Conservation (phyloP, 164 flowering plant species). For the Paratinospora sagittata region DNA sequence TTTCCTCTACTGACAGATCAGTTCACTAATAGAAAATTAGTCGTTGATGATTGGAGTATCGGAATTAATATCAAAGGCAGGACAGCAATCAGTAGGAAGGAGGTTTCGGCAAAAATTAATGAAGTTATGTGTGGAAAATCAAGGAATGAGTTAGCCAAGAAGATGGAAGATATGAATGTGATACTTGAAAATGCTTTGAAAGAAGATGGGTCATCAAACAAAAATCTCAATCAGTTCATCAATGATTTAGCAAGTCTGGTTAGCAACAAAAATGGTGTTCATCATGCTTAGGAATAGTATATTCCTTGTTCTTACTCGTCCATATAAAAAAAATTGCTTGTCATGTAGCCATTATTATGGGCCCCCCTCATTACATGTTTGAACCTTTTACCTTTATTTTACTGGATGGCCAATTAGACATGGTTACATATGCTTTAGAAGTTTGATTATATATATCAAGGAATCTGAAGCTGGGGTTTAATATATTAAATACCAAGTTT, state of each 20-base stretch:
- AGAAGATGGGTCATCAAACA: conserved; percentile 48
- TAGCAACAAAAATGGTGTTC: not conserved
- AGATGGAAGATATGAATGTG: conserved; percentile 28
- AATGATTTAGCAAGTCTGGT: conserved; percentile 21
- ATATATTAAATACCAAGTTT: too few species aligned
- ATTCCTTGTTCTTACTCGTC: not conserved
- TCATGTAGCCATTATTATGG: not conserved
- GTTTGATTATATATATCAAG: too few species aligned
- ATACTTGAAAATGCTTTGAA: conserved; percentile 33
- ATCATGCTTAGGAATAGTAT: not conserved
- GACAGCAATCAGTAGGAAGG: conserved; percentile 19
- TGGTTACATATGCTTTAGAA: too few species aligned
- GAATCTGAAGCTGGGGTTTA: too few species aligned
- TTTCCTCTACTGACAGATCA: conserved; percentile 73
- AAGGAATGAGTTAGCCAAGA: conserved; percentile 22
- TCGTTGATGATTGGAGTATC: conserved; percentile 71
- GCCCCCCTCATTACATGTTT: not conserved
- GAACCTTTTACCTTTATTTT: not conserved
- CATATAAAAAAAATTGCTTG: not conserved
- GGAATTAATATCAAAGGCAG: conserved; percentile 37
- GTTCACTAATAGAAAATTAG: conserved; percentile 64
- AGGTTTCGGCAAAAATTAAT: conserved; percentile 41
- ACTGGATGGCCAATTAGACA: too few species aligned
- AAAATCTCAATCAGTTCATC: conserved; percentile 36
- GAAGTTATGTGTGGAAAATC: conserved; percentile 38